A percentile compares a stretch with the other conserved stretches of the same genome.
Evolutionary conservation across 208 protist genomes (phyloP).

Genomic region (Tritrichomonas musculus): DNA sequence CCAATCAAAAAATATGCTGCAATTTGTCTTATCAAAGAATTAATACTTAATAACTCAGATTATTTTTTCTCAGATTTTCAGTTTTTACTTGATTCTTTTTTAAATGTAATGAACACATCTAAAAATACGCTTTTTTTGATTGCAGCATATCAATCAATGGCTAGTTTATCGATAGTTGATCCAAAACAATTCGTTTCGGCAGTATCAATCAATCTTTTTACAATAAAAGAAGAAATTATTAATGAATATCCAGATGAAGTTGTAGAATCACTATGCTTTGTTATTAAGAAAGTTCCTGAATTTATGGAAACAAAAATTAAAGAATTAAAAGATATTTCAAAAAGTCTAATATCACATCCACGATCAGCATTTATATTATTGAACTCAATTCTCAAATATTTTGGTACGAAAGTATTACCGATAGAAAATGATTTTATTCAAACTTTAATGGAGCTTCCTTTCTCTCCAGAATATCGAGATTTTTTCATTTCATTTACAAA

Average conservation of each 20-base stretch:
- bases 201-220: not conserved
- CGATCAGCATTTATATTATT: not conserved
- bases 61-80: not conserved
- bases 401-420: not conserved
- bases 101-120: not conserved
- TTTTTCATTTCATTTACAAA: slow-evolving; percentile 14
- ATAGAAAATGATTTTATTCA: not conserved
- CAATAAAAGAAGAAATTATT: not conserved
- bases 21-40: not conserved
- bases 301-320: not conserved
- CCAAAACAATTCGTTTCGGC: not conserved
- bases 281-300: not conserved
- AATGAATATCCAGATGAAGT: not conserved
- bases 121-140: not conserved
- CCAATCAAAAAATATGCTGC: not conserved
- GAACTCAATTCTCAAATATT: not conserved
- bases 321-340: not conserved
- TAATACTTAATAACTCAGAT: not conserved
- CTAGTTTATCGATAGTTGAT: not conserved
- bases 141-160: not conserved
- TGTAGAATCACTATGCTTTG: not conserved
- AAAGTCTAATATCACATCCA: not conserved
- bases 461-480: not conserved
- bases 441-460: not conserved
- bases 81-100: not conserved